Conservation (phyloP, 345 rosid genomes). For the Citrus reticulata region DNA sequence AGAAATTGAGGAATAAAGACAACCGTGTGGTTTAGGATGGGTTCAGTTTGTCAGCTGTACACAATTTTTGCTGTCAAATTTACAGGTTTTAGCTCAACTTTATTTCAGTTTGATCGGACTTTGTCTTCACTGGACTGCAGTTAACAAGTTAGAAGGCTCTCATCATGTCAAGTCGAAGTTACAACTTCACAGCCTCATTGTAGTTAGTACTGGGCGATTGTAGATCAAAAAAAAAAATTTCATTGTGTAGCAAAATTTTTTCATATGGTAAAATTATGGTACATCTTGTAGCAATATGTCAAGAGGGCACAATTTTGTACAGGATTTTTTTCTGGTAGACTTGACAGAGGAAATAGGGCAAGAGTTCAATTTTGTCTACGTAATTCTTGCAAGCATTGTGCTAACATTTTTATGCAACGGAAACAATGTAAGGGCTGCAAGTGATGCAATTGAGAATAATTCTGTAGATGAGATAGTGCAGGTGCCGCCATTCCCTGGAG, state of each 20-base stretch:
- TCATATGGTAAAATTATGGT: neutral
- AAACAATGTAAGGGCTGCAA: conserved; percentile 1
- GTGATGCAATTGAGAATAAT: neutral
- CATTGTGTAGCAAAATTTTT: too few species aligned
- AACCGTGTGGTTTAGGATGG: neutral
- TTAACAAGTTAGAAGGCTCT: neutral
- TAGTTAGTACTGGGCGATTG: neutral
- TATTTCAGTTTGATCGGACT: neutral
- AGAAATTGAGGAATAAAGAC: conserved; percentile 31
- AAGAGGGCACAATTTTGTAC: neutral
- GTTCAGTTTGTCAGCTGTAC: neutral
- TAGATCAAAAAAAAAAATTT: neutral
- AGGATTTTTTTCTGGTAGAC: neutral
- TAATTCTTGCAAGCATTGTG: neutral
- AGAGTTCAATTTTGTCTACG: neutral
- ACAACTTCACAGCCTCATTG: neutral
- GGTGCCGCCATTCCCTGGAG: neutral
- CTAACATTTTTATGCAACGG: neutral
- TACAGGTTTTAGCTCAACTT: neutral
- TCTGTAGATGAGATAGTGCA: neutral
- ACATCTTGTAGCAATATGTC: neutral
- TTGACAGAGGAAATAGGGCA: neutral
- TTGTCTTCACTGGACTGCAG: neutral
- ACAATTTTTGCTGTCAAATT: neutral
- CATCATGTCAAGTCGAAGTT: neutral